phyloP scores from a whole-genome alignment of 148 eudicot species.

The Rhododendron griersonianum region DNA sequence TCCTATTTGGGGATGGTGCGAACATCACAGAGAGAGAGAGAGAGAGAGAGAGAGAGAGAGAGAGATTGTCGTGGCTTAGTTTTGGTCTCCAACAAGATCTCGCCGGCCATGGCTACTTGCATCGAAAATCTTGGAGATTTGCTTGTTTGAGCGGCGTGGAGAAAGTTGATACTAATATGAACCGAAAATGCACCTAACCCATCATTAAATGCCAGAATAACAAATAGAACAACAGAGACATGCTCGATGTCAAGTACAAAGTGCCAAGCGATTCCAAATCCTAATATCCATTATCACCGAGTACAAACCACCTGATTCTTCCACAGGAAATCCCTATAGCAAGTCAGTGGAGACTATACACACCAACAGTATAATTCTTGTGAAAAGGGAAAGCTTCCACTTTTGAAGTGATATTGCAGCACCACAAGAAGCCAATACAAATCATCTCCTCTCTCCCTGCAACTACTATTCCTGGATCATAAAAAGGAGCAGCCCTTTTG shows the following conservation, averaged over 20 bases:
- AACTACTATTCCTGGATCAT: constrained; percentile 14
- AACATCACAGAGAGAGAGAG: too few species aligned
- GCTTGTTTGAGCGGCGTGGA: too few species aligned
- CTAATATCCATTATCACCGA: background rate
- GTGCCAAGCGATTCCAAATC: constrained; percentile 1
- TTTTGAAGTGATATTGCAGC: background rate
- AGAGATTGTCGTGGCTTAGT: too few species aligned
- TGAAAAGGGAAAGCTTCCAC: background rate
- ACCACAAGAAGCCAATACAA: background rate
- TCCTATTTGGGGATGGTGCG: too few species aligned
- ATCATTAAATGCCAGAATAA: background rate
- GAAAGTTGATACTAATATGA: too few species aligned
- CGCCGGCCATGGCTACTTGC: too few species aligned
- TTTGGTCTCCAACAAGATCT: too few species aligned
- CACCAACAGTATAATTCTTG: constrained; percentile 15
- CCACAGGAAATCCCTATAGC: constrained; percentile 2
- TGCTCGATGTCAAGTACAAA: background rate
- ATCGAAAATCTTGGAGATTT: too few species aligned
- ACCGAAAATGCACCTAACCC: too few species aligned
- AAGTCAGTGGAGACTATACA: constrained; percentile 34
- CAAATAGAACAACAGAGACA: background rate
- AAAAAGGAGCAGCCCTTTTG: constrained; percentile 35
- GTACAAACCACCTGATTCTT: constrained; percentile 11
- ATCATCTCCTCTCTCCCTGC: background rate
- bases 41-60: too few species aligned